phyloP scores from a whole-genome alignment of 2,329 filamentous ascomycete species.

The Aspergillus pseudotamarii region DNA sequence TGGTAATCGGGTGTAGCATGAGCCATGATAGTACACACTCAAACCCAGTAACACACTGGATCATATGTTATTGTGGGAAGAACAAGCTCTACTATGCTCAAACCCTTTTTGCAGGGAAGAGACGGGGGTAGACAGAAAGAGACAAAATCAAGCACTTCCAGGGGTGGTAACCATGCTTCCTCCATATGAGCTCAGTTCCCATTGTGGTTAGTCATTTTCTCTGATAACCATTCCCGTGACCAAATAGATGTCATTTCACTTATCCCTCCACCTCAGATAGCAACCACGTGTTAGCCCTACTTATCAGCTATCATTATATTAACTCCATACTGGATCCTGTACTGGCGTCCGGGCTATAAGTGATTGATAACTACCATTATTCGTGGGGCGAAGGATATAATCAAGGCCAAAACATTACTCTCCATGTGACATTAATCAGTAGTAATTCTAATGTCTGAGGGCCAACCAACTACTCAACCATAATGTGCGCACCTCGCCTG shows the following conservation, averaged over 20 bases:
- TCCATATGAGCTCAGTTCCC: background rate
- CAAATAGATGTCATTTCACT: background rate
- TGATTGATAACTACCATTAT: background rate
- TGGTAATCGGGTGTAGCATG: conserved; percentile 17
- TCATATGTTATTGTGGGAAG: background rate
- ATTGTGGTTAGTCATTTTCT: background rate
- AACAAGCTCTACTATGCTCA: background rate
- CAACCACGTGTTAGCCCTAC: background rate
- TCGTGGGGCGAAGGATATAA: background rate
- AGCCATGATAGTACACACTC: conserved; percentile 11
- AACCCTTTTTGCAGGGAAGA: background rate
- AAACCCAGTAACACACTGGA: background rate
- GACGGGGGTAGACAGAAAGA: background rate
- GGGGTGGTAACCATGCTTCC: background rate
- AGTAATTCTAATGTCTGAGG: background rate
- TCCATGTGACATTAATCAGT: background rate
- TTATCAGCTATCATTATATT: background rate
- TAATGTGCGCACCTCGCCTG: conserved; percentile 13
- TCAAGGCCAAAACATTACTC: background rate
- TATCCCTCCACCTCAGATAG: background rate
- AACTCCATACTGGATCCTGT: background rate
- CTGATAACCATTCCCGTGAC: conserved; percentile 1
- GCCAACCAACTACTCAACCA: background rate
- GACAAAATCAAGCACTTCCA: background rate
- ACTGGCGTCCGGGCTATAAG: background rate